Evolutionary conservation across 306 rosid genomes (phyloP), one percentile per base, ranked within the genome.

Genomic region (Sicyos edulis): DNA sequence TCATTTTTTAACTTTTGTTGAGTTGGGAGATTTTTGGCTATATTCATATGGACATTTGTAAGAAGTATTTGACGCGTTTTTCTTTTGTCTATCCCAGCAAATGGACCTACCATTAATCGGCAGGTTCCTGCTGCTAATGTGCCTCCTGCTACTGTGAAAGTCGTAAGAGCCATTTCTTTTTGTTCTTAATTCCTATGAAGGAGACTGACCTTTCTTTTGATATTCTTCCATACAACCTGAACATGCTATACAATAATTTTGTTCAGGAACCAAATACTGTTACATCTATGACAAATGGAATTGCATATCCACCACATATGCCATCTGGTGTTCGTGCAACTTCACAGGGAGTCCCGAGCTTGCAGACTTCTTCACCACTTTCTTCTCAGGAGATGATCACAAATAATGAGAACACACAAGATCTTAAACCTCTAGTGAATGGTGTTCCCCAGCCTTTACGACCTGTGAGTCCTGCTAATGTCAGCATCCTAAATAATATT

Each of bases 341-440:
- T 75, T 70, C 86, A 72, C 99, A 89, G 81, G 96, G 86, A 83
- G 81, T 91, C 69, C 90, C 96, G 20, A 87, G 86, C 86, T 78
- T 95, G 88, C 96, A 85, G 86, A 80, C 91, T 13, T 87, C 99
- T 60, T 87, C 96, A 77, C 96, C 99, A 71, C 79, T 89, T 78
- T 87, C 96, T 79, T 87, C 98, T 78, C 98, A 90, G 76, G 96
- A 91, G 71, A 81, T 87, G 84, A 69, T 82, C 78, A 50, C 92
- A 71, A 95, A 56, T 80, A 95, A 82, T 76, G 99, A 95, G 17
- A 86, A 75, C 86, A 78, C 76, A 29, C 85, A 83, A 77, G 99
- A 95, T 65, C 81, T 87, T 80, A 89, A 95, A 79, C 96, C 99
- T 74, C 56, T 73, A 40, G 89, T 87, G 80, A 71, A 88, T 55